phyloP scores from a whole-genome alignment of 345 rosid species.

The Heritiera littoralis region DNA sequence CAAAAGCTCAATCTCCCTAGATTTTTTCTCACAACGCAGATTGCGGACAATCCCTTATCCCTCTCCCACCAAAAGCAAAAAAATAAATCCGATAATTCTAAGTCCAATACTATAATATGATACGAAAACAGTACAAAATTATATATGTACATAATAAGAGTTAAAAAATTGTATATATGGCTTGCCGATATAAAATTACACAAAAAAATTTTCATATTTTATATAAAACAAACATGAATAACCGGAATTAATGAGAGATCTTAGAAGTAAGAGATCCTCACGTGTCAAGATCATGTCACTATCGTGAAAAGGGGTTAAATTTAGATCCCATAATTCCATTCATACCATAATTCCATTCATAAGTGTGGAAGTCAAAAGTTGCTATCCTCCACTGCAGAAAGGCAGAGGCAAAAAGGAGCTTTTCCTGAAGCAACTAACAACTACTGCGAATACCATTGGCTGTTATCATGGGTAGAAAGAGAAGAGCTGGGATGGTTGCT shows the following conservation, averaged over 20 bases:
- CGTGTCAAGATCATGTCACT: slow-evolving; percentile 27
- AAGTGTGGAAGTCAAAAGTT: slow-evolving; percentile 21
- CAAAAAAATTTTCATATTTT: too few species aligned
- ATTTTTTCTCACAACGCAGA: background rate
- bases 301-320: slow-evolving; percentile 23
- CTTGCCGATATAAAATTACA: too few species aligned
- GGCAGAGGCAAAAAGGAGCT: background rate
- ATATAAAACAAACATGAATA: too few species aligned
- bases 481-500: background rate
- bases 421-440: slow-evolving; percentile 9
- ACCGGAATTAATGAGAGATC: background rate
- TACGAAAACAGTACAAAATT: too few species aligned
- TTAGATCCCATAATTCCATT: background rate
- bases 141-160: too few species aligned
- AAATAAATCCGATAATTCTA: too few species aligned
- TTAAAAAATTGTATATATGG: too few species aligned
- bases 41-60: background rate
- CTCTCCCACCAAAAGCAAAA: background rate
- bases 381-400: background rate
- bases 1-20: background rate
- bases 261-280: background rate
- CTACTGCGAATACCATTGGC: background rate
- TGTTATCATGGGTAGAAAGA: background rate
- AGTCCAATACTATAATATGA: too few species aligned
- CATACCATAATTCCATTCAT: background rate